Conservation (phyloP, 495 filamentous ascomycete genomes). For the Bryoglossum gracile region DNA sequence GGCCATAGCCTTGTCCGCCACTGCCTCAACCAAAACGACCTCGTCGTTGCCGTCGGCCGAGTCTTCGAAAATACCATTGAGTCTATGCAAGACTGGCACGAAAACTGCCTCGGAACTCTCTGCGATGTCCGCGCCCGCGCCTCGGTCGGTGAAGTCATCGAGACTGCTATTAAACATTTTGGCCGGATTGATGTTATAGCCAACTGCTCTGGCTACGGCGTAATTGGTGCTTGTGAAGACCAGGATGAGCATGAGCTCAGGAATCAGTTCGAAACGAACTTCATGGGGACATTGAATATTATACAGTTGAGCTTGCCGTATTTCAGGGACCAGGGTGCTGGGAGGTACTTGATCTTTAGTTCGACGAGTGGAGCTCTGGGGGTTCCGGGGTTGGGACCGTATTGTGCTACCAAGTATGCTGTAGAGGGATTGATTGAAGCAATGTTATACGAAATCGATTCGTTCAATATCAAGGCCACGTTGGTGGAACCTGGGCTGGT, state of each 20-base stretch:
- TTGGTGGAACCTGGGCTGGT: conserved; percentile 88
- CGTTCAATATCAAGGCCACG: conserved; percentile 85
- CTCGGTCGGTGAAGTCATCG: conserved; percentile 66
- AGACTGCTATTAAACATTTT: conserved; percentile 61
- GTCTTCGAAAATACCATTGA: conserved; percentile 71
- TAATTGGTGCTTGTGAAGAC: conserved; percentile 94
- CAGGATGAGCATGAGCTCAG: conserved; percentile 92
- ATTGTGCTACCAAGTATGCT: conserved; percentile 94
- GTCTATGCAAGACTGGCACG: conserved; percentile 59
- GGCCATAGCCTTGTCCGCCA: conserved; percentile 81
- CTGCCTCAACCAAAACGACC: conserved; percentile 71
- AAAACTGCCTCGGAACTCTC: conserved; percentile 67
- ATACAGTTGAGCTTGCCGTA: conserved; percentile 84
- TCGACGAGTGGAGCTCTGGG: conserved; percentile 83
- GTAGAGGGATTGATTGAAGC: conserved; percentile 92
- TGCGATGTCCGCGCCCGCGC: conserved; percentile 83
- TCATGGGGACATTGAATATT: conserved; percentile 89
- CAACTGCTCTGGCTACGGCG: conserved; percentile 88
- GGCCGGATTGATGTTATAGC: conserved; percentile 81
- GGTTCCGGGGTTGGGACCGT: conserved; percentile 85
- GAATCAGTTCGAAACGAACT: conserved; percentile 96
- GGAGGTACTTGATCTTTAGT: conserved; percentile 89
- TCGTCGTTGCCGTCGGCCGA: conserved; percentile 83
- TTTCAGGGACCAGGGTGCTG: conserved; percentile 66
- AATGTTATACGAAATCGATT: conserved; percentile 90